Evolutionary conservation across 2,329 filamentous ascomycete genomes (phyloP).

Genomic region (Aspergillus oerlinghausenensis): DNA sequence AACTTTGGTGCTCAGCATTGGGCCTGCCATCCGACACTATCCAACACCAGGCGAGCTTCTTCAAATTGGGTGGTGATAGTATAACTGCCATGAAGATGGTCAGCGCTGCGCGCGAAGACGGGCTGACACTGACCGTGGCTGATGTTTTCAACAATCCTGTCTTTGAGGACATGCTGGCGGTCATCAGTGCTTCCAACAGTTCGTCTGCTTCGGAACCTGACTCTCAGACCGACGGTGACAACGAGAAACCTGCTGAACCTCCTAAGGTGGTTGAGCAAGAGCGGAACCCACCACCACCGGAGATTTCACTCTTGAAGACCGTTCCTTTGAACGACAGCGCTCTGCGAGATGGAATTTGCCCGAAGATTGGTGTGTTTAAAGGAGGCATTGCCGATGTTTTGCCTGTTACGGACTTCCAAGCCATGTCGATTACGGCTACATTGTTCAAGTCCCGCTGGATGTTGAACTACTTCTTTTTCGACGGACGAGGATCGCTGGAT

Average conservation of each 20-base stretch:
- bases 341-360: constrained; percentile 46
- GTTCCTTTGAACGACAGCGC: constrained; percentile 33
- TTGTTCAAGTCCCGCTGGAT: constrained; percentile 38
- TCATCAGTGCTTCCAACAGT: constrained; percentile 21
- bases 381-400: constrained; percentile 54
- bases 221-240: constrained; percentile 11
- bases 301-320: constrained; percentile 24
- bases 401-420: constrained; percentile 50
- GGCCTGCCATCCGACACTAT: constrained; percentile 30
- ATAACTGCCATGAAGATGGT: constrained; percentile 41
- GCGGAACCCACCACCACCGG: constrained; percentile 3
- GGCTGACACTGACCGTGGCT: constrained; percentile 38
- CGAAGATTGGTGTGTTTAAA: constrained; percentile 48
- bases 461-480: constrained; percentile 55
- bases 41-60: constrained; percentile 39
- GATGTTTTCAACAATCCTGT: constrained; percentile 42
- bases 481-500: constrained; percentile 42
- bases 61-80: constrained; percentile 39
- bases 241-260: constrained; percentile 8
- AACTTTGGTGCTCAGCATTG: constrained; percentile 36
- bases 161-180: constrained; percentile 36
- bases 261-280: not conserved
- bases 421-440: constrained; percentile 33
- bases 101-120: constrained; percentile 36
- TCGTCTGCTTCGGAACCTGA: constrained; percentile 15